phyloP scores from a whole-genome alignment of 2,329 filamentous ascomycete species.

The Pseudogymnoascus sp. region DNA sequence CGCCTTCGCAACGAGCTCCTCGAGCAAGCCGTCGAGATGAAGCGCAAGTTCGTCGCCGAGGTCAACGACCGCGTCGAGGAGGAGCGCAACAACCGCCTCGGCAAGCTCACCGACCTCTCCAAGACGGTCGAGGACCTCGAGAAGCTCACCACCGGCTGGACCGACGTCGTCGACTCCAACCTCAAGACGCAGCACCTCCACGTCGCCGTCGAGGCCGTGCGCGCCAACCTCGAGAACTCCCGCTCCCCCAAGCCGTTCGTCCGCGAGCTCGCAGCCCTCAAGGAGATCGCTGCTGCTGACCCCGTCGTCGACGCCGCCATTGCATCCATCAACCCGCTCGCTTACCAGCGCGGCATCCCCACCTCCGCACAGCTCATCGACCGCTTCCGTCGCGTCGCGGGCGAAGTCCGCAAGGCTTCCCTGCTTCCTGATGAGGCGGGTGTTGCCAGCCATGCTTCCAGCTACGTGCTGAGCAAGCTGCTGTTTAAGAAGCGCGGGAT shows the following conservation, averaged over 20 bases:
- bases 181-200: slow-evolving; percentile 93
- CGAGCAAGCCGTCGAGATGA: slow-evolving; percentile 83
- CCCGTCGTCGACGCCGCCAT: slow-evolving; percentile 87
- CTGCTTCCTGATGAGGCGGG: slow-evolving; percentile 89
- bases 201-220: slow-evolving; percentile 88
- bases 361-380: slow-evolving; percentile 82
- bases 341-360: slow-evolving; percentile 87
- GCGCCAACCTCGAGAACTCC: slow-evolving; percentile 69
- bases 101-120: slow-evolving; percentile 75
- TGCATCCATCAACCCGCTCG: slow-evolving; percentile 85
- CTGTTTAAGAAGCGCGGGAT: slow-evolving; percentile 92
- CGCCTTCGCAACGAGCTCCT: slow-evolving; percentile 76
- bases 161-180: slow-evolving; percentile 80
- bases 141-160: slow-evolving; percentile 81
- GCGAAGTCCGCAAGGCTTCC: slow-evolving; percentile 88
- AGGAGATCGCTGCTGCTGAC: slow-evolving; percentile 80
- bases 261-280: slow-evolving; percentile 85
- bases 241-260: slow-evolving; percentile 76
- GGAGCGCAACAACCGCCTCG: slow-evolving; percentile 78
- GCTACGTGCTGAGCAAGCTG: slow-evolving; percentile 81
- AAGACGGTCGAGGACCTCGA: slow-evolving; percentile 75
- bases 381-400: slow-evolving; percentile 86
- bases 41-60: slow-evolving; percentile 72
- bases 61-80: slow-evolving; percentile 76
- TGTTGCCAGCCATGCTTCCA: slow-evolving; percentile 87